phyloP scores from a whole-genome alignment of 139 green algal genomes.

The Pycnococcus provasolii region DNA sequence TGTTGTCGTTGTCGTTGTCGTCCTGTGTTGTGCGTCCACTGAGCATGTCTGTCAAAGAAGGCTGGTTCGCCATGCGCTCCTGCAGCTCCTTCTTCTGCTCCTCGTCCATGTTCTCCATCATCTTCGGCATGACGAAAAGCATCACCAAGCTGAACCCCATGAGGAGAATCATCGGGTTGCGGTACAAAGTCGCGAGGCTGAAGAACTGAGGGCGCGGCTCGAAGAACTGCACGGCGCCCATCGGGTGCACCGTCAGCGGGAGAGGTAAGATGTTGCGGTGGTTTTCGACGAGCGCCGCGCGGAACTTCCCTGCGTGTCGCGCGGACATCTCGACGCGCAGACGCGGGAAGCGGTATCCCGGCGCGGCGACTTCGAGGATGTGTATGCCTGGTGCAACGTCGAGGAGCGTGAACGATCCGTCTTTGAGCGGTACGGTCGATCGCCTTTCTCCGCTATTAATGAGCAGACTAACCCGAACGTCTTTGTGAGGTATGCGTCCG shows the following conservation, averaged over 20 bases:
- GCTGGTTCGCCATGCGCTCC: not conserved
- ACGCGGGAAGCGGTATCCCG: constrained; percentile 10
- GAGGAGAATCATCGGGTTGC: constrained; percentile 30
- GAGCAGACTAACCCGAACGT: too few species aligned
- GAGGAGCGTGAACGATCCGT: not conserved
- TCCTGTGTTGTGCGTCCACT: not conserved
- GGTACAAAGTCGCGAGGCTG: constrained; percentile 6
- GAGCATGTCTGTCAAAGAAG: not conserved
- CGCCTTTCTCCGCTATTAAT: too few species aligned
- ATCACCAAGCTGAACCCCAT: constrained; percentile 25
- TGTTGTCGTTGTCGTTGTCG: constrained; percentile 3
- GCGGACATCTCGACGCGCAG: not conserved
- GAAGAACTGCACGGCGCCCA: constrained; percentile 8
- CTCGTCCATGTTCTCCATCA: constrained; percentile 15
- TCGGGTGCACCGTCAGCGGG: not conserved
- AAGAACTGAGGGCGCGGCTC: not conserved
- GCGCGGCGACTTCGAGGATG: not conserved
- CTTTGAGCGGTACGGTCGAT: too few species aligned
- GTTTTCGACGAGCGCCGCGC: not conserved
- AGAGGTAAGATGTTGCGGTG: not conserved
- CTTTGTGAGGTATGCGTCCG: too few species aligned
- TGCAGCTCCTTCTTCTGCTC: constrained; percentile 14
- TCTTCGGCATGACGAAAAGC: constrained; percentile 22
- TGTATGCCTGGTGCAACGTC: constrained; percentile 7
- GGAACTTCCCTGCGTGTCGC: not conserved